These are phyloP conservation scores for Cyclocybe aegerita DNA, from an alignment of 768 basidiomycete genomes.

Conservation along the genomic window DNA sequence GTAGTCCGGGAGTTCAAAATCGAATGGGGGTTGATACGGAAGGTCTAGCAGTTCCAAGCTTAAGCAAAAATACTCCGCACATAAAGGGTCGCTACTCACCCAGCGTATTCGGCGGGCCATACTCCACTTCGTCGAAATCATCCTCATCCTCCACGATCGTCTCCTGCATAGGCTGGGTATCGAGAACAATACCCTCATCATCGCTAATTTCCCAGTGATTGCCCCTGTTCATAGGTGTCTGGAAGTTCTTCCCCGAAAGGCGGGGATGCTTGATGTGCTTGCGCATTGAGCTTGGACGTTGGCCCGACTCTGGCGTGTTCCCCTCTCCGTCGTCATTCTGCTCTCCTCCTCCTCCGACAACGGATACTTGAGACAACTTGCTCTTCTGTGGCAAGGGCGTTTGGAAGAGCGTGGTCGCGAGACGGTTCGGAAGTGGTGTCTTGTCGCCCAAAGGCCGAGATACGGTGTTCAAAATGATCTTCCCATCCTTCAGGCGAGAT, in stretches of 20 bases:
- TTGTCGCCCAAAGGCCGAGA: slow-evolving; percentile 67
- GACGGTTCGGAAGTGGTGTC: slow-evolving; percentile 74
- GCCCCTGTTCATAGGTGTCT: slow-evolving; percentile 67
- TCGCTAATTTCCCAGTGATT: slow-evolving; percentile 80
- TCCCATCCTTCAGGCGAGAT: slow-evolving; percentile 21
- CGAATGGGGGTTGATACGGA: slow-evolving; percentile 42
- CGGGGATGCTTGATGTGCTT: slow-evolving; percentile 60
- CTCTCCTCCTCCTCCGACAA: slow-evolving; percentile 13
- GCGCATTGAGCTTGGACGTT: slow-evolving; percentile 68
- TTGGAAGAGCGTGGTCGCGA: slow-evolving; percentile 27
- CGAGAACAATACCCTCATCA: slow-evolving; percentile 30
- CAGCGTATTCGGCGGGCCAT: slow-evolving; percentile 48
- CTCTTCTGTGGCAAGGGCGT: slow-evolving; percentile 31
- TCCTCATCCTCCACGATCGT: slow-evolving; percentile 24
- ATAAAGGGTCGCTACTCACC: slow-evolving; percentile 21
- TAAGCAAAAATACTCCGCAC: background rate
- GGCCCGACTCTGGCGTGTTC: slow-evolving; percentile 38
- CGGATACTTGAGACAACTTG: slow-evolving; percentile 34
- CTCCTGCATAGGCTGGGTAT: slow-evolving; percentile 25
- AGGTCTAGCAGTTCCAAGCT: slow-evolving; percentile 29
- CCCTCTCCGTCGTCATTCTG: slow-evolving; percentile 13
- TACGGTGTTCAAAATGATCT: slow-evolving; percentile 19
- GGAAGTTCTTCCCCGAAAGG: slow-evolving; percentile 48
- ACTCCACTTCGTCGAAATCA: slow-evolving; percentile 50
- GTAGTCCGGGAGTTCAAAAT: slow-evolving; percentile 46